These are phyloP conservation scores for Sparassis latifolia DNA, from an alignment of 1,284 basidiomycete species.

Conservation along the genomic window DNA sequence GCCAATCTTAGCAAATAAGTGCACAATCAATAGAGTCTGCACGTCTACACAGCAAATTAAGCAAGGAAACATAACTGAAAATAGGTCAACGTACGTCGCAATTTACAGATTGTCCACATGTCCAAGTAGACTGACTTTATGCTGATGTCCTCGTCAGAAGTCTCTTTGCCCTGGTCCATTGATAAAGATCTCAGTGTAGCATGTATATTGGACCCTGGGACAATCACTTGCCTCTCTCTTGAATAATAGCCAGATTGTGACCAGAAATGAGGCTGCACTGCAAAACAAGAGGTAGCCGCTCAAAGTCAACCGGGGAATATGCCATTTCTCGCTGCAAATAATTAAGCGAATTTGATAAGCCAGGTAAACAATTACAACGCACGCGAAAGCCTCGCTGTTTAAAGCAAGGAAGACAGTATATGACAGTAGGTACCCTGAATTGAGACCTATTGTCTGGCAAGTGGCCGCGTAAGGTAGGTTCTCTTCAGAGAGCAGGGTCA, in stretches of 20 bases:
- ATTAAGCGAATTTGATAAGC: neutral
- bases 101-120: constrained; percentile 90
- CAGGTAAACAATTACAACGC: constrained; percentile 22
- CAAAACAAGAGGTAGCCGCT: constrained; percentile 86
- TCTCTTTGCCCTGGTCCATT: constrained; percentile 58
- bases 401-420: constrained; percentile 98
- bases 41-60: constrained; percentile 55
- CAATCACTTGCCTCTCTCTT: constrained; percentile 71
- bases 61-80: neutral
- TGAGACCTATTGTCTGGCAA: constrained; percentile 96
- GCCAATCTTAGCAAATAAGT: constrained; percentile 92
- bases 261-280: constrained; percentile 71
- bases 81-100: constrained; percentile 63
- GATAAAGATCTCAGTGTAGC: neutral
- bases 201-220: too few species aligned
- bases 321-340: constrained; percentile 64
- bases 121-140: constrained; percentile 88
- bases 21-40: constrained; percentile 82
- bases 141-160: constrained; percentile 79
- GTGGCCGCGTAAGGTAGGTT: constrained; percentile 96
- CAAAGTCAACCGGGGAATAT: constrained; percentile 78
- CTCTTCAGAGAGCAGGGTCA: constrained; percentile 92
- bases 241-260: constrained; percentile 89
- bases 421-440: constrained; percentile 92
- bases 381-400: constrained; percentile 92